Evolutionary conservation across 495 filamentous ascomycete genomes (phyloP), one percentile per base, ranked within the genome.

Genomic region (Daldinia grandis): DNA sequence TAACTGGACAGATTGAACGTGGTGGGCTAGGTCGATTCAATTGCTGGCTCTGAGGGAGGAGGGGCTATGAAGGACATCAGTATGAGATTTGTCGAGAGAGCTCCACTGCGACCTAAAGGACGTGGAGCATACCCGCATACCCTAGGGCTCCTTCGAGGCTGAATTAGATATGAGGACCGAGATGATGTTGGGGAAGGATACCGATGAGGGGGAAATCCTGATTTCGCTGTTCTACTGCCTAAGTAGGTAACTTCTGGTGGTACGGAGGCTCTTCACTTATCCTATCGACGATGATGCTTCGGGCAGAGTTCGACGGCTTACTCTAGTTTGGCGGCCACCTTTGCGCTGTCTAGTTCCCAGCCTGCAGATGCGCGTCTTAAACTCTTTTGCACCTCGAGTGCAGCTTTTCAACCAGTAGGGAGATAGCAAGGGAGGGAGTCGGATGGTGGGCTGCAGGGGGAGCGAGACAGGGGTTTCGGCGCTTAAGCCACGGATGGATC

Each of bases 181-280:
- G 38, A 59, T 30, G 49, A 58, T 58, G 58, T 59, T 59, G 17
- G 24, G 38, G 27, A 33, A 25, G 4, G 21, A n/a, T 49, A 27
- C 19, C 38, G 57, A 61, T 68, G 19, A n/a, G 60, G 50, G 31
- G 53, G 30, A 42, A 66, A 69, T 73, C 65, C 55, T 73, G 62
- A 44, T 65, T 68, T 62, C 56, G 25, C 55, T 62, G 56, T 30
- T 58, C 25, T 58, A 66, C 50, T 65, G 30, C 57, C 64, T 27
- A 55, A 68, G 68, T 53, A 72, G 60, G 60, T 17, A 65, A 35
- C 38, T 57, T 69, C 60, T 49, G 72, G 72, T 77, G 33, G 66
- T 62, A 75, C 70, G 73, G 75, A 77, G 75, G 73, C 73, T 77
- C 73, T 76, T 73, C 58, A 44, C n/a, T 19, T 62, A 65, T 66